Conservation (phyloP, 1,139 yeast species). For the Suzukiozyma palmioleophila region DNA sequence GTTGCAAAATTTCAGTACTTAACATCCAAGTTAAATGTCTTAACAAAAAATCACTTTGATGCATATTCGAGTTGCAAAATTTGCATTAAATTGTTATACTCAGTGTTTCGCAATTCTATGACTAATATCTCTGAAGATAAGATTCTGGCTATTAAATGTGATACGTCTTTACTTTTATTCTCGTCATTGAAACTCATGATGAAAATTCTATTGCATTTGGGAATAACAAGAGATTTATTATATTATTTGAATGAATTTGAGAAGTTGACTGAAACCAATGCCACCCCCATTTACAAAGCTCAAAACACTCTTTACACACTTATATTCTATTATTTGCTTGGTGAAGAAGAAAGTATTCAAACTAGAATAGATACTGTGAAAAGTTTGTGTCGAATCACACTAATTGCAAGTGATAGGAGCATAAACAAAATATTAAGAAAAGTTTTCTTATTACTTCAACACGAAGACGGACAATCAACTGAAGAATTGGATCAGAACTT, state of each 20-base stretch:
- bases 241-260: conserved; percentile 47
- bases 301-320: conserved; percentile 15
- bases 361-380: background rate
- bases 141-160: conserved; percentile 29
- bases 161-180: conserved; percentile 27
- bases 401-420: background rate
- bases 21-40: conserved; percentile 19
- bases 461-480: background rate
- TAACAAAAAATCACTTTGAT: conserved; percentile 13
- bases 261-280: conserved; percentile 26
- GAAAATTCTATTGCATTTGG: conserved; percentile 37
- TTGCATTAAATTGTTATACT: conserved; percentile 38
- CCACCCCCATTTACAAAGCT: conserved; percentile 26
- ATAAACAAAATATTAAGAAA: background rate
- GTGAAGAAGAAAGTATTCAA: background rate
- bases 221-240: conserved; percentile 50
- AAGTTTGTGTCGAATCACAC: background rate
- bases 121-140: conserved; percentile 17
- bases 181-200: conserved; percentile 33
- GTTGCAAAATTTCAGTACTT: conserved; percentile 33
- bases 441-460: background rate
- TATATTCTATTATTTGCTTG: background rate
- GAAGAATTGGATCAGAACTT: background rate
- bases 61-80: conserved; percentile 30
- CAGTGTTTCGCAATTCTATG: conserved; percentile 33